Evolutionary conservation across 2,329 filamentous ascomycete species (phyloP), one percentile per base, ranked within the genome.

Genomic region (Talaromyces funiculosus): DNA sequence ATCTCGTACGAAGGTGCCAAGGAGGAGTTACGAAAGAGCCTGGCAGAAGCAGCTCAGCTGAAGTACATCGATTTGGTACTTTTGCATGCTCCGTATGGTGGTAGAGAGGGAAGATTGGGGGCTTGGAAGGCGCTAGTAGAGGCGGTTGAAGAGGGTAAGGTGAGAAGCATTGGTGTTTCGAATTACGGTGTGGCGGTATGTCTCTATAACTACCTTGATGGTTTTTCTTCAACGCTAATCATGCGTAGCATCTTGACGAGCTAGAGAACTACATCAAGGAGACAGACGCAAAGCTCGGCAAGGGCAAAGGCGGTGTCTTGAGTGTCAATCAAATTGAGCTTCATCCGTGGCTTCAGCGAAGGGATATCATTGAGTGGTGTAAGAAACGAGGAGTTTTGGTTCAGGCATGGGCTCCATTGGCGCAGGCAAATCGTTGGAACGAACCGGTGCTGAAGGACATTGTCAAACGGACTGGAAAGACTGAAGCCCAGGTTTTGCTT

Each of bases 281-380:
- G 24, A 59, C 20, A 20, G 49, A 59, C 9, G 12, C 47, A 29
- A 70, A 71, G 9, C 69, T 65, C 47, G 84, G 82, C 3, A 90
- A 90, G 24, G 79, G 47, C 20, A 51, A 51, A 51, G 42, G 90
- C 42, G 90, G 90, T 24, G 78, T 90, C 40, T 82, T 96, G 68
- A 89, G 87, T 63, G 89, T 96, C 38, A 92, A 90, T 42, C 92
- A 96, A 75, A 91, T 89, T 75, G 92, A 97, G 76, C 78, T 97
- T 10, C 92, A 97, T 74, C 92, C 92, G 0, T 97, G 91, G 92
- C 84, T 92, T 43, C 81, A 86, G 8, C 82, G 92, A n/a, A 78
- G 81, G 22, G 91, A 96, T 69, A 90, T 97, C 63, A 86, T 87
- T 8, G 78, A 84, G 51, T 97, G 92, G 91, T 89, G 89, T 67